Conservation (phyloP, 768 basidiomycete genomes). For the Naematelia aurantialba region DNA sequence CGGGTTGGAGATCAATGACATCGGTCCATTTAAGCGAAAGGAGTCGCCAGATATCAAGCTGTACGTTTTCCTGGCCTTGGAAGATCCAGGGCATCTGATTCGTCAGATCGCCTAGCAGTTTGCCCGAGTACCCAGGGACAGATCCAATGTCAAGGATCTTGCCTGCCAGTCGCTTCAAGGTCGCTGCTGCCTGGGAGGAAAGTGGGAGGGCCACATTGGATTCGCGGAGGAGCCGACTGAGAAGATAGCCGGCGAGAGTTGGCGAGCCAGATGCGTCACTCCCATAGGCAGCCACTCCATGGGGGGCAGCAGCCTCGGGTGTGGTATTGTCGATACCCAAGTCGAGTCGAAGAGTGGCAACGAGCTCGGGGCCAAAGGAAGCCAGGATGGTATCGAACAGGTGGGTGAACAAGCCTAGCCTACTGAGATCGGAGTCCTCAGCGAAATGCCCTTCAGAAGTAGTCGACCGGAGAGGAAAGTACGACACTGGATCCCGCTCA, state of each 20-base stretch:
- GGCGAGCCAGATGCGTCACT: slow-evolving; percentile 16
- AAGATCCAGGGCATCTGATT: slow-evolving; percentile 37
- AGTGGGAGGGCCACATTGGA: slow-evolving; percentile 9
- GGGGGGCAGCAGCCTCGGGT: neutral
- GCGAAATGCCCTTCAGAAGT: neutral
- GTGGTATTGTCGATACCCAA: neutral
- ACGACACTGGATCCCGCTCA: slow-evolving; percentile 26
- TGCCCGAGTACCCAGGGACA: slow-evolving; percentile 18
- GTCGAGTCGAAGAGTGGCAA: neutral
- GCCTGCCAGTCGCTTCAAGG: slow-evolving; percentile 8
- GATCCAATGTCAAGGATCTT: slow-evolving; percentile 21
- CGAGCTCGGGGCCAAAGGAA: slow-evolving; percentile 16
- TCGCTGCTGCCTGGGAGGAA: neutral
- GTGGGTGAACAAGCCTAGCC: slow-evolving; percentile 16
- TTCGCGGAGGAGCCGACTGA: slow-evolving; percentile 29
- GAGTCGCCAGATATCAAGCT: slow-evolving; percentile 37
- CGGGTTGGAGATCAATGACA: slow-evolving; percentile 29
- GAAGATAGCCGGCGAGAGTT: slow-evolving; percentile 22
- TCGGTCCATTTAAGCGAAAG: slow-evolving; percentile 29
- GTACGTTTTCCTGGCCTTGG: slow-evolving; percentile 26
- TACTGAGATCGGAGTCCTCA: slow-evolving; percentile 15
- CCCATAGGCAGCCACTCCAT: slow-evolving; percentile 15
- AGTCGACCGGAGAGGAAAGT: slow-evolving; percentile 14
- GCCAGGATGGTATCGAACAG: slow-evolving; percentile 18
- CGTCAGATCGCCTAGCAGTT: slow-evolving; percentile 40